Conservation (phyloP, 306 rosid genomes). For the Hippophae gyantsensis region DNA sequence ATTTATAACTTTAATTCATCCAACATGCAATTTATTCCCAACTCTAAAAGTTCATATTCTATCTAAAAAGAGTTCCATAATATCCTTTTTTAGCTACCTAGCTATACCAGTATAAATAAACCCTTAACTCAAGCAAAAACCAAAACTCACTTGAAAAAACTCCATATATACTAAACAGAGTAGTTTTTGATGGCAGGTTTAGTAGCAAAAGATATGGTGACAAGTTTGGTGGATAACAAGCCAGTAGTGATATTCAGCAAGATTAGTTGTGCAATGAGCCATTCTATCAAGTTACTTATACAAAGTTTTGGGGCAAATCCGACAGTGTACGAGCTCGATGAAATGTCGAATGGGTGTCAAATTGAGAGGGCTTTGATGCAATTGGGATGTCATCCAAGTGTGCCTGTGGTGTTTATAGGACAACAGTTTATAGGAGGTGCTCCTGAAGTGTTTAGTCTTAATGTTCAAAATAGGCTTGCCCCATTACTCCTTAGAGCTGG, state of each 20-base stretch:
- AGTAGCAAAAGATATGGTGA: neutral
- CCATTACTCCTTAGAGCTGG: conserved; percentile 47
- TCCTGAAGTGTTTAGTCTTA: conserved; percentile 49
- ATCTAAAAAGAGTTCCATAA: too few species aligned
- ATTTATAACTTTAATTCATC: too few species aligned
- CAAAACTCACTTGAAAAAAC: neutral
- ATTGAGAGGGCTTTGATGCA: conserved; percentile 52
- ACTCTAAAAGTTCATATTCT: too few species aligned
- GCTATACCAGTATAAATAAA: too few species aligned
- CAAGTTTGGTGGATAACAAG: conserved; percentile 49
- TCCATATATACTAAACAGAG: neutral
- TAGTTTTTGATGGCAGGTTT: neutral
- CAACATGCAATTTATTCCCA: too few species aligned
- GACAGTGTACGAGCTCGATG: conserved; percentile 63
- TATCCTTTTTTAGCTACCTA: too few species aligned
- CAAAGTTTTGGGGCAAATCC: conserved; percentile 59
- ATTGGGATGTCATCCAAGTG: conserved; percentile 57
- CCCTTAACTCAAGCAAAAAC: too few species aligned
- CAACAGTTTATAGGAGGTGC: conserved; percentile 55
- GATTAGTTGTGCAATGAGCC: conserved; percentile 54
- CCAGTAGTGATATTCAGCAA: conserved; percentile 85
- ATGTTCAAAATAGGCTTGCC: conserved; percentile 45
- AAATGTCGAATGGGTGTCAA: conserved; percentile 43
- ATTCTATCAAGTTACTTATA: conserved; percentile 54
- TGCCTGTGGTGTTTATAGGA: conserved; percentile 70